phyloP scores from a whole-genome alignment of 164 flowering plant species.

The Annona squamosa region DNA sequence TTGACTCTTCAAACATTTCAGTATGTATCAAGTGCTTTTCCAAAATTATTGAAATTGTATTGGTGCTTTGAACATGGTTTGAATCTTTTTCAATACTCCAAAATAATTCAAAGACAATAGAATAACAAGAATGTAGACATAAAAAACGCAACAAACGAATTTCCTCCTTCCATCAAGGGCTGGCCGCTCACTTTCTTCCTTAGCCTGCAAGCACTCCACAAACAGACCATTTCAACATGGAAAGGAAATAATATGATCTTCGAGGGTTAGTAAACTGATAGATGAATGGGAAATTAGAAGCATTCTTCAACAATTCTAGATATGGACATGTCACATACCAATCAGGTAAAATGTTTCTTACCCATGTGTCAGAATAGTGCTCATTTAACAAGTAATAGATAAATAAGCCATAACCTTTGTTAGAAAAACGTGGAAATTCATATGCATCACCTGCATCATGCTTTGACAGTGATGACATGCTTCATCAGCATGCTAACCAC shows the following conservation, averaged over 20 bases:
- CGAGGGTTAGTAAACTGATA: not conserved
- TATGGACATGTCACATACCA: not conserved
- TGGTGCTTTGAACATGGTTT: too few species aligned
- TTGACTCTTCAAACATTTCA: too few species aligned
- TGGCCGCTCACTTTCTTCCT: too few species aligned
- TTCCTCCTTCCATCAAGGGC: too few species aligned
- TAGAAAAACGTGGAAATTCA: not conserved
- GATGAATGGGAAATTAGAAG: not conserved
- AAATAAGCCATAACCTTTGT: not conserved
- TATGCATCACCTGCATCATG: conserved; percentile 14
- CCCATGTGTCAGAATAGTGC: not conserved
- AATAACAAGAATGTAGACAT: too few species aligned
- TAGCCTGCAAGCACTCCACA: too few species aligned
- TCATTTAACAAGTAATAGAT: not conserved
- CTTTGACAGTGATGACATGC: conserved; percentile 32
- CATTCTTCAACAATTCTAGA: not conserved
- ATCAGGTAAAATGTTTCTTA: not conserved
- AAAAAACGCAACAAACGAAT: too few species aligned
- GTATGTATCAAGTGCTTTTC: too few species aligned
- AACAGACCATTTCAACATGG: not conserved
- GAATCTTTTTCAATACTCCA: too few species aligned
- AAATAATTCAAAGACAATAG: too few species aligned
- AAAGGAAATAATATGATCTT: not conserved
- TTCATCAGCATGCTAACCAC: conserved; percentile 39
- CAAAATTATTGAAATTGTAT: too few species aligned